A percentile compares a stretch with the other conserved stretches of the same genome.
These are phyloP conservation scores for Chaetomium olivaceum DNA, from an alignment of 2,329 filamentous ascomycete species.

Conservation along the genomic window DNA sequence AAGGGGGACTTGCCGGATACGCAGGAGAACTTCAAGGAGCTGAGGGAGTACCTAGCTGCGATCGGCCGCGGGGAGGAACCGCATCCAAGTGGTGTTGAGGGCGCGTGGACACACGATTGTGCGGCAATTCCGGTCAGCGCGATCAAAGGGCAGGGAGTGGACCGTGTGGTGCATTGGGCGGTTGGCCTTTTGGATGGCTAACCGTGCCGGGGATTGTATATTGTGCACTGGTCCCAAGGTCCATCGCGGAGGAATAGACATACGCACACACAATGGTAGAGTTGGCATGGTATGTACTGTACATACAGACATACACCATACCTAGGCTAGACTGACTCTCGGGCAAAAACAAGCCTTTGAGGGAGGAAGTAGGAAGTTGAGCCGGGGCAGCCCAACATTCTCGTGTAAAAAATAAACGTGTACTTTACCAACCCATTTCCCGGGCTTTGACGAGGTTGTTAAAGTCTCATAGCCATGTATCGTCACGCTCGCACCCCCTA, in stretches of 20 bases:
- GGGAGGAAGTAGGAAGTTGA: neutral
- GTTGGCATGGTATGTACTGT: neutral
- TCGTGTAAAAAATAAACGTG: neutral
- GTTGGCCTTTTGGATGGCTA: conserved; percentile 63
- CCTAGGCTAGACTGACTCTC: neutral
- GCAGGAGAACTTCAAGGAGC: conserved; percentile 69
- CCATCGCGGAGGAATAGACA: neutral
- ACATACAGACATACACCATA: neutral
- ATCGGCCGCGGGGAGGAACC: conserved; percentile 62
- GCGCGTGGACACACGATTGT: conserved; percentile 61
- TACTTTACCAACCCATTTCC: neutral
- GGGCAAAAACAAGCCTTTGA: neutral
- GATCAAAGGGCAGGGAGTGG: conserved; percentile 81
- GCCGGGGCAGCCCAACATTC: neutral
- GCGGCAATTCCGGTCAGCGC: conserved; percentile 84
- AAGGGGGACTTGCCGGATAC: conserved; percentile 85
- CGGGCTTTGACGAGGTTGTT: neutral
- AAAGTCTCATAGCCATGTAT: neutral
- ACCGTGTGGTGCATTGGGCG: conserved; percentile 71
- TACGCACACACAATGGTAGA: too few species aligned
- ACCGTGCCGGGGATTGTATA: neutral
- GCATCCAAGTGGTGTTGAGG: conserved; percentile 70
- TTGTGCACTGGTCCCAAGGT: neutral
- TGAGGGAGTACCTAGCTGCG: conserved; percentile 69
- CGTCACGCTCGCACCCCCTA: neutral